Percentiles rank a stretch among this genome's conserved stretches.
Evolutionary conservation across 2,329 filamentous ascomycete species (phyloP).

Genomic region (Dactylonectria estremocensis): DNA sequence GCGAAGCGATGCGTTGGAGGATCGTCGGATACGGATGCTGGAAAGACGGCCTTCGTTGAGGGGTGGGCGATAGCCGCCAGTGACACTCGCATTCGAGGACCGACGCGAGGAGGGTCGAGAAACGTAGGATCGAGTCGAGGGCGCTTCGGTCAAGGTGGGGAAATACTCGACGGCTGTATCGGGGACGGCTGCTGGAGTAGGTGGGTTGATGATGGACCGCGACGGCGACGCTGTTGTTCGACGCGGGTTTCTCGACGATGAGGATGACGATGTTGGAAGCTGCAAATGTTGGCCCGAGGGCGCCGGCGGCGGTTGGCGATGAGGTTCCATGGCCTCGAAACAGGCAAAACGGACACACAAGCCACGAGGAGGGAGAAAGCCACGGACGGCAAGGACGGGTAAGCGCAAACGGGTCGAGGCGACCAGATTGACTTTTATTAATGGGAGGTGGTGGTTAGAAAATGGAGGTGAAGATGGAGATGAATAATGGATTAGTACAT

Average conservation of each 20-base stretch:
- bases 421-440: not conserved
- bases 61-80: constrained; percentile 20
- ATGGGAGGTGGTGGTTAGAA: not conserved
- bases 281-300: constrained; percentile 38
- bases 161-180: constrained; percentile 47
- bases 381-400: constrained; percentile 1
- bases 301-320: constrained; percentile 34
- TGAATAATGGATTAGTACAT: too few species aligned
- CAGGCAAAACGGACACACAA: not conserved
- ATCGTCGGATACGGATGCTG: constrained; percentile 47
- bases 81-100: constrained; percentile 19
- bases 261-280: constrained; percentile 7
- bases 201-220: constrained; percentile 17
- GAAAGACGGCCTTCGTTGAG: constrained; percentile 41
- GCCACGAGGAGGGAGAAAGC: not conserved
- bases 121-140: constrained; percentile 44
- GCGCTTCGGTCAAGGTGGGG: constrained; percentile 39
- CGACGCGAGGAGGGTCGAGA: constrained; percentile 29
- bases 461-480: too few species aligned
- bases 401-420: not conserved
- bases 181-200: constrained; percentile 38
- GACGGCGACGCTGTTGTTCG: constrained; percentile 26
- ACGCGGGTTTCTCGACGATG: not conserved
- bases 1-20: constrained; percentile 43
- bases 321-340: constrained; percentile 44